A percentile compares a stretch with the other conserved stretches of the same genome.
Evolutionary conservation across 2,329 filamentous ascomycete genomes (phyloP).

Genomic region (Trichophyton equinum): DNA sequence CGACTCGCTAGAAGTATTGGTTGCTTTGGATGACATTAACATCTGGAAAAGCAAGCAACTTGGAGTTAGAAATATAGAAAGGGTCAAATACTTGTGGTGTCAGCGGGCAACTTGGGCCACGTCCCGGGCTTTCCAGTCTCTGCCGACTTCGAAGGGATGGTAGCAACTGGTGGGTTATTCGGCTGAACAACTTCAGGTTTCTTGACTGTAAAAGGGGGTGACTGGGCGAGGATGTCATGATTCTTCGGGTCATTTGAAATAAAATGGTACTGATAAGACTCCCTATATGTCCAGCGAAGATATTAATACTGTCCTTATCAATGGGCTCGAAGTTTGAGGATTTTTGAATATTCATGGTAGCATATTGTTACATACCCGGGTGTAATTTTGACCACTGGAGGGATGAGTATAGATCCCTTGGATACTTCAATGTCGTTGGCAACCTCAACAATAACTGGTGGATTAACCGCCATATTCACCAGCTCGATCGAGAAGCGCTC

Average conservation of each 20-base stretch:
- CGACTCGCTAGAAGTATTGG: not conserved
- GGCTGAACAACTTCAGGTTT: not conserved
- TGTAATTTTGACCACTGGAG: slow-evolving; percentile 1
- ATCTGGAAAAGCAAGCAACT: not conserved
- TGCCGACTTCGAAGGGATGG: not conserved
- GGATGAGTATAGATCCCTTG: slow-evolving; percentile 13
- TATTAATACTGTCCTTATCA: not conserved
- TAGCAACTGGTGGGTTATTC: not conserved
- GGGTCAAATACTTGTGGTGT: not conserved
- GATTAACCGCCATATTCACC: slow-evolving; percentile 29
- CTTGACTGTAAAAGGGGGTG: slow-evolving; percentile 23
- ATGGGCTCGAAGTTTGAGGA: no score
- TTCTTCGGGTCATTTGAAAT: slow-evolving; percentile 22
- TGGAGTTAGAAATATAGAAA: not conserved
- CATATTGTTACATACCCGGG: slow-evolving; percentile 2
- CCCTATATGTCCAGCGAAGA: slow-evolving; percentile 13
- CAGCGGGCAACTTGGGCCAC: not conserved
- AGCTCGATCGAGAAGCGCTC: slow-evolving; percentile 30
- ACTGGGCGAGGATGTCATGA: slow-evolving; percentile 33
- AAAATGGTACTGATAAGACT: slow-evolving; percentile 34
- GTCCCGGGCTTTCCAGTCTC: not conserved
- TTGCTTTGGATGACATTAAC: not conserved
- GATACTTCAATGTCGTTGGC: slow-evolving; percentile 26
- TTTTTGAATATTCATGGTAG: no score
- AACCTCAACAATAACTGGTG: slow-evolving; percentile 23